Base-by-base conservation (phyloP, 2,329 filamentous ascomycete genomes). In the Lasiodiplodia sp. region DNA sequence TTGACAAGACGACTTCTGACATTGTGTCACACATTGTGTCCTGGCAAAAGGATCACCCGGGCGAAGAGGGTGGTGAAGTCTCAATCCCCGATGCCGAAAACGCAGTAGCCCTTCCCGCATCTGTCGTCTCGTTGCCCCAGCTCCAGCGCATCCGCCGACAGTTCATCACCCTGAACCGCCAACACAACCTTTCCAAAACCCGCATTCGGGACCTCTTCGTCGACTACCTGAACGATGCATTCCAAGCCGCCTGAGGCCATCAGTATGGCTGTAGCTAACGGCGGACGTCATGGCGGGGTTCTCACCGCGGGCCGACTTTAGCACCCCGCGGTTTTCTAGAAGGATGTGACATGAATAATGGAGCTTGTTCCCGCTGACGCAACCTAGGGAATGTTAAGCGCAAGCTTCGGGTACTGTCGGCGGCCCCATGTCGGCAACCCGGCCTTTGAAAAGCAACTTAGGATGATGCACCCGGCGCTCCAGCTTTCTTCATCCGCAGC, bases 1-100 rank as follows among this genome's bases (percentile, higher is more conserved):
- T 96, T 28, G 93, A 96, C 79, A 88, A 88, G 71, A 89, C 90
- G 76, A 95, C 92, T 8, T 92, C 94, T 73, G 91, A 91, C 66
- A 87, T 96, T 37, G 86, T 96, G 66, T 88, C 88, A 73, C 84
- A 85, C 68, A 89, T 96, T 47, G 79, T 92, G 68, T 88, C 91
- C 58, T 90, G 88, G 81, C 88, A 92, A 76, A 86, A 87, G 70
- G 85, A 88, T 68, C 90, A 93, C 66, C 77, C 81, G 8, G 86
- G 85, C 1, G 90, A 91, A 70, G 87, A 85, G 28, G 88, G 88
- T 8, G 86, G 85, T 23, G 84, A 87, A 71, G 85, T 92, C 34
- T 79, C 68, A 14, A 82, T 91, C 18, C 79, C 84, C 2, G 83
- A 78, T 21, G 85, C 88, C 2, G 84, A 86, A 18, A 78, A 90